phyloP scores from a whole-genome alignment of 305 asterid species.

The Fraxinus sp. region DNA sequence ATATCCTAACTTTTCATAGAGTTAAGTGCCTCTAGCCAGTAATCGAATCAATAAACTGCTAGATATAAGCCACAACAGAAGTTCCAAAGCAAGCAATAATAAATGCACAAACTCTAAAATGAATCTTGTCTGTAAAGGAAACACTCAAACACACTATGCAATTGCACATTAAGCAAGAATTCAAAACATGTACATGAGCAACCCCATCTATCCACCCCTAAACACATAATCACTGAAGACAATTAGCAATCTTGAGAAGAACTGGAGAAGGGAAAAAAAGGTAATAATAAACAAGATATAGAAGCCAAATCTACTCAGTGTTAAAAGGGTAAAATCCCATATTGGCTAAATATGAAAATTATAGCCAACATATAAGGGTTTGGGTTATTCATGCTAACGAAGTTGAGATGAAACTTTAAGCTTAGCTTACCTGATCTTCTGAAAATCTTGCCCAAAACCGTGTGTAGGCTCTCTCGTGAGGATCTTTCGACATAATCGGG shows the following conservation, averaged over 20 bases:
- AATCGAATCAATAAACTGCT: not conserved
- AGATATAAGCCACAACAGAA: not conserved
- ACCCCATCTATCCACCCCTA: not conserved
- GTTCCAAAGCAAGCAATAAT: not conserved
- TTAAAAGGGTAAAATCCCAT: not conserved
- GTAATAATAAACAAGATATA: not conserved
- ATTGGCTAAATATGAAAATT: too few relatives aligned
- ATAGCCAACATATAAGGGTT: not conserved
- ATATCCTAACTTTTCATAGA: not conserved
- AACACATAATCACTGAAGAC: not conserved
- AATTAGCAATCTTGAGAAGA: not conserved
- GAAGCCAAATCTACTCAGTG: not conserved
- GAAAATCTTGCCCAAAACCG: constrained; percentile 26
- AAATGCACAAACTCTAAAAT: not conserved
- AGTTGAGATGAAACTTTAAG: not conserved
- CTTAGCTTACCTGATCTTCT: constrained; percentile 22
- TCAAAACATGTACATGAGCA: not conserved
- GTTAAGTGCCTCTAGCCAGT: not conserved
- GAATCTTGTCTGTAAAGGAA: not conserved
- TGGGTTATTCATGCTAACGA: not conserved
- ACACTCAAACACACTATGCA: not conserved
- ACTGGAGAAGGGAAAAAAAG: not conserved
- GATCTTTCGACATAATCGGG: constrained; percentile 25
- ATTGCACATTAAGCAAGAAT: not conserved
- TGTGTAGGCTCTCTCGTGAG: constrained; percentile 22